These are phyloP conservation scores for Phytophthora rubi DNA, from an alignment of 352 stramenopile genomes.

Conservation along the genomic window DNA sequence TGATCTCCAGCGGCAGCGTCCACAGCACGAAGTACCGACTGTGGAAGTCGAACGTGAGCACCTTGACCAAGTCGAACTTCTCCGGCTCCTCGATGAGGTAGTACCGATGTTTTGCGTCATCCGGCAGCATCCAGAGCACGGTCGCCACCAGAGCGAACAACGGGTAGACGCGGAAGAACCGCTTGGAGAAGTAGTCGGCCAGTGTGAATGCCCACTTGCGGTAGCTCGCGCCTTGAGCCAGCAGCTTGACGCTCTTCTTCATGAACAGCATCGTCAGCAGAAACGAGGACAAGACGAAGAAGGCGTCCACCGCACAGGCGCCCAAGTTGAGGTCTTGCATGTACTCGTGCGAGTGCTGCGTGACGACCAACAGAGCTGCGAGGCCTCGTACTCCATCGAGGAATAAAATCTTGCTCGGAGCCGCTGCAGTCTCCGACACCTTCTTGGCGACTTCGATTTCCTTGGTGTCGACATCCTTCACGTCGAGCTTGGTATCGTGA, in stretches of 20 bases:
- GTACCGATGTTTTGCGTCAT: conserved; percentile 28
- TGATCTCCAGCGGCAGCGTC: conserved; percentile 34
- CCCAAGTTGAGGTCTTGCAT: conserved; percentile 35
- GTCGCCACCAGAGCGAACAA: conserved; percentile 44
- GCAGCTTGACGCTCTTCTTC: conserved; percentile 28
- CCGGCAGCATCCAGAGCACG: conserved; percentile 37
- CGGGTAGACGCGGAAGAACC: conserved; percentile 61
- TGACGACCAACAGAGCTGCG: conserved; percentile 37
- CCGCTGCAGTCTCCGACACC: not conserved
- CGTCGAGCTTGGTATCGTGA: not conserved
- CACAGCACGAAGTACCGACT: conserved; percentile 52
- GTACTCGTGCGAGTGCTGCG: conserved; percentile 37
- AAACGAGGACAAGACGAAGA: conserved; percentile 56
- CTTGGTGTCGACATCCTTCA: not conserved
- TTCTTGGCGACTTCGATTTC: not conserved
- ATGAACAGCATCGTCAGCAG: conserved; percentile 50
- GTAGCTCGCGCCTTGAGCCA: conserved; percentile 23
- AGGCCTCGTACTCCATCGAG: conserved; percentile 51
- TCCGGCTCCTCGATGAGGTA: conserved; percentile 31
- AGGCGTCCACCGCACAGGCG: conserved; percentile 36
- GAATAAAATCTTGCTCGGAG: conserved; percentile 39
- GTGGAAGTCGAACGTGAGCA: conserved; percentile 44
- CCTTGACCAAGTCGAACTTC: conserved; percentile 42
- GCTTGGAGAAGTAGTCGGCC: conserved; percentile 36
- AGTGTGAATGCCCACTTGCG: conserved; percentile 33